Conservation (phyloP, 768 basidiomycete genomes). For the Russula sp. region DNA sequence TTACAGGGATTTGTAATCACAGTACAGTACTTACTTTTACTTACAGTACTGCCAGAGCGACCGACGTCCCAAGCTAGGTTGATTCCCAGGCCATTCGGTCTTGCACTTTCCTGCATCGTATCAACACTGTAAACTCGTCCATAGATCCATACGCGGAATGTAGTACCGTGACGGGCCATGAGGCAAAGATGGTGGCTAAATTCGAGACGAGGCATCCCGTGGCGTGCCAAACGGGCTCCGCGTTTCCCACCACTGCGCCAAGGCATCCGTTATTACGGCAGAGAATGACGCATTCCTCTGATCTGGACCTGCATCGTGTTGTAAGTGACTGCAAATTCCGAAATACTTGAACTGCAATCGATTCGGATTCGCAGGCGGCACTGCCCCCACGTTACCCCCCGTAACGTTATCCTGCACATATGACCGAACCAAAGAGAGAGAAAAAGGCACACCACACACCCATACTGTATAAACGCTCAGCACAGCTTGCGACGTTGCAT, state of each 20-base stretch:
- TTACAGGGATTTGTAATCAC: neutral
- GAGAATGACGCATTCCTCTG: neutral
- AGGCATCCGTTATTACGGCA: neutral
- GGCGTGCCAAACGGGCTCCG: neutral
- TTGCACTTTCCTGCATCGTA: neutral
- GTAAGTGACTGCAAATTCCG: neutral
- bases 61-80: too few species aligned
- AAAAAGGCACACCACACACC: neutral
- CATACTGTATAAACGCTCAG: neutral
- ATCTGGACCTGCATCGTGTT: neutral
- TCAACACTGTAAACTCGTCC: neutral
- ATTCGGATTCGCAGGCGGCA: neutral
- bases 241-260: neutral
- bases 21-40: too few species aligned
- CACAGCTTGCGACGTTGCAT: neutral
- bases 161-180: neutral
- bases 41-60: too few species aligned
- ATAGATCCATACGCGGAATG: neutral
- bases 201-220: neutral
- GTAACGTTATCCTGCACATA: neutral
- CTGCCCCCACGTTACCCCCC: too few species aligned
- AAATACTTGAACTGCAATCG: neutral
- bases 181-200: constrained; percentile 10
- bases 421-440: neutral
- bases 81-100: too few species aligned